A percentile compares a stretch with the other conserved stretches of the same genome.
phyloP scores from a whole-genome alignment of 1,284 basidiomycete species.

The Moniliella sp. region DNA sequence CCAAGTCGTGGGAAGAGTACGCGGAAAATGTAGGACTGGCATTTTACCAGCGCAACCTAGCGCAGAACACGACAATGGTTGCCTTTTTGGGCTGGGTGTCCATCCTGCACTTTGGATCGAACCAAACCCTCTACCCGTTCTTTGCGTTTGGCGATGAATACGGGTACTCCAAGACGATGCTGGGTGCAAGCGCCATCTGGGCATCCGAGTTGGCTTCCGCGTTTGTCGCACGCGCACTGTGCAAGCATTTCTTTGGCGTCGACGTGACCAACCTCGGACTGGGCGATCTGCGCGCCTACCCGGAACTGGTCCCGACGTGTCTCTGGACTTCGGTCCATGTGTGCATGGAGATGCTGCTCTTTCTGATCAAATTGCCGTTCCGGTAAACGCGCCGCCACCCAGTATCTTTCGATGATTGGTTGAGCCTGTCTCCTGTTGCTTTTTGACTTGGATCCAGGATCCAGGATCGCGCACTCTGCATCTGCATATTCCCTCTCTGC shows the following conservation, averaged over 20 bases:
- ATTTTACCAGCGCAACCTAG: slow-evolving; percentile 40
- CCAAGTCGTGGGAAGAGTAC: slow-evolving; percentile 39
- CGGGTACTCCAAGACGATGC: slow-evolving; percentile 40
- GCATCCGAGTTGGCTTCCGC: slow-evolving; percentile 38
- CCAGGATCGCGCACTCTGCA: too few relatives aligned
- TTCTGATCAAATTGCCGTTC: slow-evolving; percentile 23
- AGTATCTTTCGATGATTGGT: too few relatives aligned
- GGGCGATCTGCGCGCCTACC: slow-evolving; percentile 40
- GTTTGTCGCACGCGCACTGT: slow-evolving; percentile 37
- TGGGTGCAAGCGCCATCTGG: slow-evolving; percentile 41
- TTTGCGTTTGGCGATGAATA: slow-evolving; percentile 41
- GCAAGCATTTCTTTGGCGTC: slow-evolving; percentile 36
- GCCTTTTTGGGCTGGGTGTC: slow-evolving; percentile 38
- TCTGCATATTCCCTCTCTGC: too few relatives aligned
- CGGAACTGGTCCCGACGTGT: slow-evolving; percentile 33
- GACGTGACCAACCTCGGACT: slow-evolving; percentile 40
- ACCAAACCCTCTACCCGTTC: slow-evolving; percentile 41
- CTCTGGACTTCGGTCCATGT: slow-evolving; percentile 41
- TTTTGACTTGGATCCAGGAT: too few relatives aligned
- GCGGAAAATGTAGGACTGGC: slow-evolving; percentile 37
- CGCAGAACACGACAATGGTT: slow-evolving; percentile 41
- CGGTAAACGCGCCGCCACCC: too few relatives aligned
- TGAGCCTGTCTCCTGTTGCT: too few relatives aligned
- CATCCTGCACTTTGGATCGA: slow-evolving; percentile 40
- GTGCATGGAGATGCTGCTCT: slow-evolving; percentile 41